phyloP scores from a whole-genome alignment of 1,139 yeast species.

The Pichia cactophila region DNA sequence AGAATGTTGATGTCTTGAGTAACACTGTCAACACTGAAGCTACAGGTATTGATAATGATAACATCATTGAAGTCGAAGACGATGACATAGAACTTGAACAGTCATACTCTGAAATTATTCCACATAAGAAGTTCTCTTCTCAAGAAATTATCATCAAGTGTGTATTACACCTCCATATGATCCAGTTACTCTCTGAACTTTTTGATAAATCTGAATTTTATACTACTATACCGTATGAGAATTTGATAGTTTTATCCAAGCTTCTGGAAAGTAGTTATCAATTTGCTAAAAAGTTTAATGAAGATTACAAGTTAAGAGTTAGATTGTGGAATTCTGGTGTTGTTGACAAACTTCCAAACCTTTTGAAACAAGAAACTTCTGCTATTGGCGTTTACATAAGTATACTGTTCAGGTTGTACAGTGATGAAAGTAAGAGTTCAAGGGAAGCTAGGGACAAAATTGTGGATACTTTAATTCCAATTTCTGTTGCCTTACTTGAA shows the following conservation, averaged over 20 bases:
- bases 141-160: conserved; percentile 77
- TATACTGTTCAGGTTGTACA: conserved; percentile 71
- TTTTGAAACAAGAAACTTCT: conserved; percentile 84
- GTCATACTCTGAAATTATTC: conserved; percentile 10
- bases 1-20: neutral
- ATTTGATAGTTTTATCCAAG: conserved; percentile 51
- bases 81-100: conserved; percentile 20
- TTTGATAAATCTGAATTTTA: conserved; percentile 67
- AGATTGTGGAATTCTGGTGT: conserved; percentile 88
- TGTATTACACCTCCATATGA: conserved; percentile 80
- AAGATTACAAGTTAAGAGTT: conserved; percentile 77
- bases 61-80: conserved; percentile 24
- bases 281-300: conserved; percentile 83
- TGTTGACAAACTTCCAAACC: conserved; percentile 85
- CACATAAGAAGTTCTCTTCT: conserved; percentile 8
- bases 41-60: conserved; percentile 21
- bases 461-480: conserved; percentile 52
- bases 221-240: conserved; percentile 55
- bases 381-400: conserved; percentile 84
- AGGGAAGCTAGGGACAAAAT: conserved; percentile 34
- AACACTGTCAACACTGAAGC: conserved; percentile 18
- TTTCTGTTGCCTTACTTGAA: conserved; percentile 62
- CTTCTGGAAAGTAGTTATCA: conserved; percentile 63
- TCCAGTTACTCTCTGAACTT: conserved; percentile 77
- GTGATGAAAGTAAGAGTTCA: conserved; percentile 45